Conservation (phyloP, 148 eudicot species). For the Rhododendron ferrugineum region DNA sequence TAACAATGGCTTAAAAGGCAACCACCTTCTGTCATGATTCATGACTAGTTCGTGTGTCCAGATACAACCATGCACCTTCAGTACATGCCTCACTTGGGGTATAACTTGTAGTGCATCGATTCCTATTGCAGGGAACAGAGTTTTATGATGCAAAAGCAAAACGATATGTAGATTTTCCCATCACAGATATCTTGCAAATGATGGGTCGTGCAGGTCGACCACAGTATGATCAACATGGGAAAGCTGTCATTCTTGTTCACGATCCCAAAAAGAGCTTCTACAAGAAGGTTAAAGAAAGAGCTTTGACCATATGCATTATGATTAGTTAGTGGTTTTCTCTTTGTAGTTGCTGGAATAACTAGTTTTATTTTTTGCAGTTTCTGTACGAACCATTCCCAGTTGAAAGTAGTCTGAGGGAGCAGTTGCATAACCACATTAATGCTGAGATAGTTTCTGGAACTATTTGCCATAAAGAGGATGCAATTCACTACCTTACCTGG, state of each 20-base stretch:
- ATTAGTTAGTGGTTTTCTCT: not conserved
- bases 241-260: conserved; percentile 97
- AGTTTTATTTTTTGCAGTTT: conserved; percentile 48
- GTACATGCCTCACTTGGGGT: not conserved
- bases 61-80: not conserved
- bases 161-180: conserved; percentile 96
- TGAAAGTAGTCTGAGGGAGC: conserved; percentile 96
- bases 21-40: not conserved
- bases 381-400: conserved; percentile 98
- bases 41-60: not conserved
- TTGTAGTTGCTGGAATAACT: conserved; percentile 3
- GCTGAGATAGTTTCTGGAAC: conserved; percentile 97
- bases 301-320: not conserved
- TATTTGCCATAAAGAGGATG: conserved; percentile 84
- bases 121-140: conserved; percentile 78
- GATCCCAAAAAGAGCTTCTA: conserved; percentile 98
- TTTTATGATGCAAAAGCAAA: conserved; percentile 79
- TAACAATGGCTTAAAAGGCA: not conserved
- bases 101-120: not conserved
- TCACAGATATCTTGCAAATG: conserved; percentile 98
- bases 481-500: conserved; percentile 94
- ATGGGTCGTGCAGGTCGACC: conserved; percentile 99
- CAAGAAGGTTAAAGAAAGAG: conserved; percentile 53
- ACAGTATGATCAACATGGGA: conserved; percentile 94
- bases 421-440: conserved; percentile 87